These are phyloP conservation scores for Hemisphaericaspora lyxosophila DNA, from an alignment of 1,139 yeast species.

Conservation along the genomic window DNA sequence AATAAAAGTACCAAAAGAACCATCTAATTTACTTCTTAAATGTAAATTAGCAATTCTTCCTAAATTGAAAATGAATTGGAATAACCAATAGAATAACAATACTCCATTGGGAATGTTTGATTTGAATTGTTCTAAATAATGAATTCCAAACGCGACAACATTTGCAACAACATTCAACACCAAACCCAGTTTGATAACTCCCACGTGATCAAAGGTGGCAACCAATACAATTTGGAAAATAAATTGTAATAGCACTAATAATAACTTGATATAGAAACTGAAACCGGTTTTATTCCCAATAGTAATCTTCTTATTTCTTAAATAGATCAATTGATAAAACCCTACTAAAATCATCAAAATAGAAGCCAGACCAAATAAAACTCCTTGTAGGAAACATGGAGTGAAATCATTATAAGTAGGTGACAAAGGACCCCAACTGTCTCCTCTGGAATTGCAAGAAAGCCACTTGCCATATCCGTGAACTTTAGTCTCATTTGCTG, in stretches of 20 bases:
- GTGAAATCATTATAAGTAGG: constrained; percentile 63
- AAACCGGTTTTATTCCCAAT: constrained; percentile 37
- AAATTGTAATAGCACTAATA: constrained; percentile 43
- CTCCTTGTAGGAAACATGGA: constrained; percentile 81
- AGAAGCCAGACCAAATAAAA: constrained; percentile 52
- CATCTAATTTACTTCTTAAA: constrained; percentile 42
- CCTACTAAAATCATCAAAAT: constrained; percentile 58
- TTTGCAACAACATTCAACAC: constrained; percentile 41
- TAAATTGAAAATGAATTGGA: constrained; percentile 44
- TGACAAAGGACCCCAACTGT: constrained; percentile 80
- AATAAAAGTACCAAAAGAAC: constrained; percentile 43
- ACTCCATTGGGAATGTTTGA: constrained; percentile 65
- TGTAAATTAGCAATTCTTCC: constrained; percentile 43
- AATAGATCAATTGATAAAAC: constrained; percentile 36
- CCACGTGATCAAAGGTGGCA: constrained; percentile 28
- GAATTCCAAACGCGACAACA: constrained; percentile 54
- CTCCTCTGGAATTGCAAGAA: constrained; percentile 25
- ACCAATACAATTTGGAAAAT: constrained; percentile 29
- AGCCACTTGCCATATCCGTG: constrained; percentile 11
- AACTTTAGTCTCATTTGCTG: not conserved
- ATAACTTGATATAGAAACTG: constrained; percentile 44
- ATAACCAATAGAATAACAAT: constrained; percentile 75
- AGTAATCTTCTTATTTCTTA: constrained; percentile 31
- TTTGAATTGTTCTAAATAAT: constrained; percentile 72
- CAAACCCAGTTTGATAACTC: constrained; percentile 45